A percentile compares a stretch with the other conserved stretches of the same genome.
Evolutionary conservation across 1,284 basidiomycete genomes (phyloP).

Genomic region (Ceratobasidium sp.): DNA sequence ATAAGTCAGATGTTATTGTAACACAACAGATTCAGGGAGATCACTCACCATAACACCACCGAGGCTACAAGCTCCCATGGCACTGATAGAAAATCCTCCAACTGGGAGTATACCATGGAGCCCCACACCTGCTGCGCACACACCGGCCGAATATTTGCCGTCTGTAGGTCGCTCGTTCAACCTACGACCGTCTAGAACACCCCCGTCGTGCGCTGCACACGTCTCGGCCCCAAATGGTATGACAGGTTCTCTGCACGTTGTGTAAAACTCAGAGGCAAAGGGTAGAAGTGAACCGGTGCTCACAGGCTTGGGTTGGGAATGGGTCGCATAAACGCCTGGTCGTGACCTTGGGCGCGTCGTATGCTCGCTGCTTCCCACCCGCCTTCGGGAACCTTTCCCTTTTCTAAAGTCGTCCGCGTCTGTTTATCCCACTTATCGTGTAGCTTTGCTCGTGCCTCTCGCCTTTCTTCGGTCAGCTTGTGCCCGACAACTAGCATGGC

Average conservation of each 20-base stretch:
- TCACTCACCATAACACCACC: too few relatives aligned
- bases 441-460: neutral
- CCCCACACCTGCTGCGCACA: conserved; percentile 21
- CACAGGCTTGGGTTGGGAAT: conserved; percentile 14
- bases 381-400: conserved; percentile 8
- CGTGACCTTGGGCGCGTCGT: neutral
- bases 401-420: neutral
- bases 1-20: too few relatives aligned
- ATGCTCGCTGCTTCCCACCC: conserved; percentile 21
- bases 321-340: conserved; percentile 10
- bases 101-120: conserved; percentile 2
- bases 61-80: conserved; percentile 8
- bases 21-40: too few relatives aligned
- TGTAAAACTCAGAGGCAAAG: neutral
- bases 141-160: conserved; percentile 12
- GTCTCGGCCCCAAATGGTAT: conserved; percentile 24
- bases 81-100: neutral
- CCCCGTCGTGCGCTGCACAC: conserved; percentile 25
- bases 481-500: conserved; percentile 40
- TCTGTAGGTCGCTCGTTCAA: neutral
- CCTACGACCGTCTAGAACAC: conserved; percentile 2
- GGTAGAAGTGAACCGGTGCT: neutral
- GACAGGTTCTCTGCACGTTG: neutral
- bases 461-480: neutral
- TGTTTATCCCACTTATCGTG: conserved; percentile 19